Conservation (phyloP, 2,329 filamentous ascomycete genomes). For the Fusarium sp. region DNA sequence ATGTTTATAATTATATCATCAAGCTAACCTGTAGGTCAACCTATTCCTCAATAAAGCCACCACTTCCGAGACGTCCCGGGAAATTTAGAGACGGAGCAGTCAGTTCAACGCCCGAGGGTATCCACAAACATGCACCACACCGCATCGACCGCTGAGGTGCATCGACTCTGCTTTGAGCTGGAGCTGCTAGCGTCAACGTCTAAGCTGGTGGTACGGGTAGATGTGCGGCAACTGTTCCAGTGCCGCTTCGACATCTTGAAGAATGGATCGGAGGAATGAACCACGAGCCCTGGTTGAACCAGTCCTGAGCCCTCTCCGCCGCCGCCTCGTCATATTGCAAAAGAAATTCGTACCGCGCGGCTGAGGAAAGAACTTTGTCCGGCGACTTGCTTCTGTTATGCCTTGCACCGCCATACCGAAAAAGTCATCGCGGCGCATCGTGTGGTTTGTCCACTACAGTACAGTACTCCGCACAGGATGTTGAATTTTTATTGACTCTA, state of each 20-base stretch:
- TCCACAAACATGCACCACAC: conserved; percentile 40
- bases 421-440: conserved; percentile 19
- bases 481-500: conserved; percentile 33
- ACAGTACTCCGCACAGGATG: conserved; percentile 13
- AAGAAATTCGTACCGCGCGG: conserved; percentile 31
- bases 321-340: conserved; percentile 35
- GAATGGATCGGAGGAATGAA: conserved; percentile 11
- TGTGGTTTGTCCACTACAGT: conserved; percentile 26
- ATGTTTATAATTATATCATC: not conserved
- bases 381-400: conserved; percentile 23
- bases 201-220: conserved; percentile 24
- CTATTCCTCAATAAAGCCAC: conserved; percentile 6
- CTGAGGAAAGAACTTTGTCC: conserved; percentile 30
- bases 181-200: conserved; percentile 25
- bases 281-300: conserved; percentile 10
- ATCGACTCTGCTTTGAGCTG: conserved; percentile 36
- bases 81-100: conserved; percentile 26
- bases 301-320: conserved; percentile 16
- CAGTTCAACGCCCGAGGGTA: conserved; percentile 28
- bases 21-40: not conserved
- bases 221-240: conserved; percentile 29
- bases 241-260: conserved; percentile 23
- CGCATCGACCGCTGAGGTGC: conserved; percentile 36
- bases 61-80: conserved; percentile 14
- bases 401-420: conserved; percentile 31